phyloP scores from a whole-genome alignment of 164 flowering plant species.

The Cinnamomum micranthum region DNA sequence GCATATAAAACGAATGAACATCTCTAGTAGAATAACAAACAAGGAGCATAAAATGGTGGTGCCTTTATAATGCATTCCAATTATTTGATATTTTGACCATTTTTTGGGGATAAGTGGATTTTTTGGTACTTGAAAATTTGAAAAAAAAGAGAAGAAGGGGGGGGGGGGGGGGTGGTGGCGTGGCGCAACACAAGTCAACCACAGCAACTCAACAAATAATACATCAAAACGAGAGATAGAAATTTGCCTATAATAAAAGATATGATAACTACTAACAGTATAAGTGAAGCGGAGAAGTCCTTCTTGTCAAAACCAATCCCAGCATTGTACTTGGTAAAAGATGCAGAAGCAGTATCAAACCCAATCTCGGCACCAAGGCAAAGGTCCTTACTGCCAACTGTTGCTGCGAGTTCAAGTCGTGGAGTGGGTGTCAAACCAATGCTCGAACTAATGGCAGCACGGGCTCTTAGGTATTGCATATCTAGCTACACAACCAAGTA shows the following conservation, averaged over 20 bases:
- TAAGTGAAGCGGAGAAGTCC: conserved; percentile 59
- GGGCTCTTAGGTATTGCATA: conserved; percentile 54
- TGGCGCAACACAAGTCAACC: too few species aligned
- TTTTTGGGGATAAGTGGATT: too few species aligned
- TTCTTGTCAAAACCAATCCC: conserved; percentile 60
- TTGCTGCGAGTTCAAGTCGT: conserved; percentile 51
- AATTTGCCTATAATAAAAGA: background rate
- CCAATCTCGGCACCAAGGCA: conserved; percentile 68
- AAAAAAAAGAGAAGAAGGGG: too few species aligned
- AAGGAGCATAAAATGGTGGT: too few species aligned
- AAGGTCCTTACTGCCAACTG: conserved; percentile 50
- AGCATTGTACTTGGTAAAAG: conserved; percentile 59
- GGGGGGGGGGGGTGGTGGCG: too few species aligned
- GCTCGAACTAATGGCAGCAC: conserved; percentile 57
- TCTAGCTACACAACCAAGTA: conserved; percentile 49
- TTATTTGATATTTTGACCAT: too few species aligned
- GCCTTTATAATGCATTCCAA: too few species aligned
- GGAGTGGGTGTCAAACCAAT: conserved; percentile 71
- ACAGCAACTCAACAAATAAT: too few species aligned
- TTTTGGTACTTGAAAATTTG: too few species aligned
- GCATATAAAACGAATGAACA: too few species aligned
- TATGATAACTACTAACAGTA: conserved; percentile 45
- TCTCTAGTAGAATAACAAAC: too few species aligned
- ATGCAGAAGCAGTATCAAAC: conserved; percentile 60
- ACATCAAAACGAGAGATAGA: too few species aligned